Base-by-base conservation (phyloP, 805 yeast species). In the Candida lessepsii region DNA sequence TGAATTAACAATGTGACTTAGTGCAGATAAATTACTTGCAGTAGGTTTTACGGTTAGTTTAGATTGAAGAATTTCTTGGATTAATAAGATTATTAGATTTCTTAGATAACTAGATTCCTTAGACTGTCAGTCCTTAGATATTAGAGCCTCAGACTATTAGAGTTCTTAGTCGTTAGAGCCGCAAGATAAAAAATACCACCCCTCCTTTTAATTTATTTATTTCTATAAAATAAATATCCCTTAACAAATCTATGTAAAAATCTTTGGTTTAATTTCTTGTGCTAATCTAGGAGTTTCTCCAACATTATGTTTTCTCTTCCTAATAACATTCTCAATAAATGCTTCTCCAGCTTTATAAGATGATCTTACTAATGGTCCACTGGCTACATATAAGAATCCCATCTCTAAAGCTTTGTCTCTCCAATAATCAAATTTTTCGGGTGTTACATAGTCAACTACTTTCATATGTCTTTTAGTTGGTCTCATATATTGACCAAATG, bases 391-490 rank as follows among this genome's bases (percentile, higher is more conserved):
- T 36, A 89, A 68, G 74, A 93, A 93, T 1, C 99, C 99, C 76
- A 91, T 66, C 30, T 86, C 87, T 47, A 83, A 61, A 0, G 99
- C 98, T 8, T 73, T 75, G 41, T 84, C 80, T 55, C 82, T 88
- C 99, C 99, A 93, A 59, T 83, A 74, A 45, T 90, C 96, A 60
- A 93, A 93, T 61, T 88, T 89, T 51, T 86, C 96, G 2, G 99
- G 99, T 18, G 80, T 84, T 14, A 93, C 79, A 55, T 93, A 93
- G 52, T 91, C 97, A 9, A 87, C 96, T 30, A 93, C 99, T 68
- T 90, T 90, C 95, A 93, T 89, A 63, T 93, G 99, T 57, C 99
- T 81, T 65, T 86, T 93, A 2, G 99, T 93, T 32, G 99, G 99
- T 60, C 99, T 78, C 97, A 93, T 93, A 63, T 93, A 93, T 66